Conservation (phyloP, 75 land plant species). For the Pinus taeda region DNA sequence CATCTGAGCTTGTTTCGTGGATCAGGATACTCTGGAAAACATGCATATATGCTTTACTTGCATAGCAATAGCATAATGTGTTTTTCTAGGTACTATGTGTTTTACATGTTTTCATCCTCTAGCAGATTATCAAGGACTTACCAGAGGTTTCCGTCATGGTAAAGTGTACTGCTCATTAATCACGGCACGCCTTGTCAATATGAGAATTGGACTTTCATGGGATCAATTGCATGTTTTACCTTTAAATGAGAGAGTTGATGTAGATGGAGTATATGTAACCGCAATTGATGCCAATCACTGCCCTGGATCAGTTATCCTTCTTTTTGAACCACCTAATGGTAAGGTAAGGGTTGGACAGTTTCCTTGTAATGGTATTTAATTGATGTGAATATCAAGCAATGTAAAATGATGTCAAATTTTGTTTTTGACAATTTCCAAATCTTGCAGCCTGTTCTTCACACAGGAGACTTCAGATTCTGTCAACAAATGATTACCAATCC, state of each 20-base stretch:
- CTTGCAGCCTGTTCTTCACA: constrained; percentile 82
- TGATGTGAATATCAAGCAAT: background rate
- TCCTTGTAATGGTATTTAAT: background rate
- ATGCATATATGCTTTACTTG: background rate
- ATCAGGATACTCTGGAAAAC: background rate
- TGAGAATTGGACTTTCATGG: constrained; percentile 88
- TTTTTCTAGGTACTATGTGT: background rate
- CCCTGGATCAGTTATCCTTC: constrained; percentile 90
- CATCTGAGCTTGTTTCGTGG: background rate
- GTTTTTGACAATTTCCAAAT: constrained; percentile 9
- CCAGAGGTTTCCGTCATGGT: constrained; percentile 80
- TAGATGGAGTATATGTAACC: constrained; percentile 73
- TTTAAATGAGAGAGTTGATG: constrained; percentile 58
- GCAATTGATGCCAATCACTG: constrained; percentile 97
- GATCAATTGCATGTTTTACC: constrained; percentile 68
- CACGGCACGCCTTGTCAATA: constrained; percentile 84
- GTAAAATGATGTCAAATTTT: constrained; percentile 13
- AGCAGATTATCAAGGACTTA: constrained; percentile 98
- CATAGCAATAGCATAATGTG: background rate
- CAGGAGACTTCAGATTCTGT: constrained; percentile 93
- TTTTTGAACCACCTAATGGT: constrained; percentile 86
- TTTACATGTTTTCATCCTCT: background rate
- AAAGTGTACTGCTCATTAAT: constrained; percentile 85
- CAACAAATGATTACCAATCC: constrained; percentile 49
- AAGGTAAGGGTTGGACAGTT: constrained; percentile 51